These are phyloP conservation scores for Hansenula sp. DNA, from an alignment of 1,139 yeast species.

Conservation along the genomic window DNA sequence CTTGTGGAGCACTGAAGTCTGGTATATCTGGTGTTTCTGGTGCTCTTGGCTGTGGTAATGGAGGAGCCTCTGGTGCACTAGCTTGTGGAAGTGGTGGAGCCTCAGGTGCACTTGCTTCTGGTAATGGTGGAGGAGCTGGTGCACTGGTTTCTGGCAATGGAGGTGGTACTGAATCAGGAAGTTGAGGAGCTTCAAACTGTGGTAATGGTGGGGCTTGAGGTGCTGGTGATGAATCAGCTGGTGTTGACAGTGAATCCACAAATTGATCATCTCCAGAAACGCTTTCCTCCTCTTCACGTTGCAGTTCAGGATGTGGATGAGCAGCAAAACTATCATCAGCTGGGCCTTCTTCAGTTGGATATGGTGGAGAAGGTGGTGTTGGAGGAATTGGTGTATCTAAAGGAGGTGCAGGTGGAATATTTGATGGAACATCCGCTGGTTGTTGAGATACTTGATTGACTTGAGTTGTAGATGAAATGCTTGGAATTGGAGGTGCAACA, in stretches of 20 bases:
- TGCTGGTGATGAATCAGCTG: constrained; percentile 22
- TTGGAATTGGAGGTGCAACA: constrained; percentile 21
- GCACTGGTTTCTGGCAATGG: constrained; percentile 34
- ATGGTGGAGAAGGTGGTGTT: constrained; percentile 11
- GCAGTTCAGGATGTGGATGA: constrained; percentile 1
- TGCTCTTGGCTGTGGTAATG: constrained; percentile 20
- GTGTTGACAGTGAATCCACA: constrained; percentile 15
- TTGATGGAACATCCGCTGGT: constrained; percentile 13
- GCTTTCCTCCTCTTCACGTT: too few species aligned
- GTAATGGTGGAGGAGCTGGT: constrained; percentile 9
- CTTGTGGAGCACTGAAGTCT: constrained; percentile 30
- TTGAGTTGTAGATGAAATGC: constrained; percentile 1
- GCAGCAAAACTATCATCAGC: constrained; percentile 2
- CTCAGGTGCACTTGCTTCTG: constrained; percentile 23
- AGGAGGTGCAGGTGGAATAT: constrained; percentile 24
- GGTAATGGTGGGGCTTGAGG: constrained; percentile 22
- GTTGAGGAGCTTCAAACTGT: constrained; percentile 24
- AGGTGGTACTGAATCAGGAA: constrained; percentile 22
- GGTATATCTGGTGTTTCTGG: constrained; percentile 29
- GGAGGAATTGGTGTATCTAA: constrained; percentile 1
- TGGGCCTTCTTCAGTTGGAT: constrained; percentile 4
- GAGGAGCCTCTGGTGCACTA: constrained; percentile 20
- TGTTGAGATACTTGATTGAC: background rate
- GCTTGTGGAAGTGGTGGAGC: constrained; percentile 23
- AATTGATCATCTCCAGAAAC: constrained; percentile 4